These are phyloP conservation scores for Penicillium sp. DNA, from an alignment of 2,329 filamentous ascomycete genomes.

Conservation along the genomic window DNA sequence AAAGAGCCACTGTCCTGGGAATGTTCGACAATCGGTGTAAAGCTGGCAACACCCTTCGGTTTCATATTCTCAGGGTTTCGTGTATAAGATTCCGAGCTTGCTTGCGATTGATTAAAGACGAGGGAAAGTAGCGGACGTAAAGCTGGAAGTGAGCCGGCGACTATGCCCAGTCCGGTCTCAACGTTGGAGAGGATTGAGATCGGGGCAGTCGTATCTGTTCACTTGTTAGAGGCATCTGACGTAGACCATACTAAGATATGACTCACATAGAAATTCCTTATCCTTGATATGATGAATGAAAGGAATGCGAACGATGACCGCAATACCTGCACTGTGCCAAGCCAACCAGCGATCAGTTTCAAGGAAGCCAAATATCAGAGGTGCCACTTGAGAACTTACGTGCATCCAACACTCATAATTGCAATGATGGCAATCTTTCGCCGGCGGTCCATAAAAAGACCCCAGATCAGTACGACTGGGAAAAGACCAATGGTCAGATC, in stretches of 20 bases:
- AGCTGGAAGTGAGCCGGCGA: constrained; percentile 19
- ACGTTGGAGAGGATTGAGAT: constrained; percentile 22
- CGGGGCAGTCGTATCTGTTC: constrained; percentile 11
- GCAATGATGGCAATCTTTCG: constrained; percentile 16
- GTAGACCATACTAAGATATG: background rate
- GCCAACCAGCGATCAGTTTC: background rate
- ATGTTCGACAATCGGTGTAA: no score
- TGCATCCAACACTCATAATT: constrained; percentile 19
- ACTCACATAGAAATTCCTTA: constrained; percentile 18
- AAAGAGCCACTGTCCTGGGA: no score
- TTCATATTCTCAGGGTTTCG: no score
- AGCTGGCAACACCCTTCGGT: no score
- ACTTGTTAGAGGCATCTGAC: background rate
- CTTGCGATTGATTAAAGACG: background rate
- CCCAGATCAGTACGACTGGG: constrained; percentile 18
- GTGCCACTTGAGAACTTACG: constrained; percentile 17
- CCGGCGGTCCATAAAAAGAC: constrained; percentile 18
- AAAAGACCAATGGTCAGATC: constrained; percentile 18
- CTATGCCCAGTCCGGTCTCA: constrained; percentile 21
- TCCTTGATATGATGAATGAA: constrained; percentile 12
- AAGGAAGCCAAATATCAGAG: no score
- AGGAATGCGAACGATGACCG: constrained; percentile 20
- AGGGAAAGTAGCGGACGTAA: constrained; percentile 15
- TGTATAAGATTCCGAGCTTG: no score
- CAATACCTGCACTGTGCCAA: constrained; percentile 16